These are phyloP conservation scores for Phaeosphaeriaceae sp. DNA, from an alignment of 2,329 filamentous ascomycete species.

Conservation along the genomic window DNA sequence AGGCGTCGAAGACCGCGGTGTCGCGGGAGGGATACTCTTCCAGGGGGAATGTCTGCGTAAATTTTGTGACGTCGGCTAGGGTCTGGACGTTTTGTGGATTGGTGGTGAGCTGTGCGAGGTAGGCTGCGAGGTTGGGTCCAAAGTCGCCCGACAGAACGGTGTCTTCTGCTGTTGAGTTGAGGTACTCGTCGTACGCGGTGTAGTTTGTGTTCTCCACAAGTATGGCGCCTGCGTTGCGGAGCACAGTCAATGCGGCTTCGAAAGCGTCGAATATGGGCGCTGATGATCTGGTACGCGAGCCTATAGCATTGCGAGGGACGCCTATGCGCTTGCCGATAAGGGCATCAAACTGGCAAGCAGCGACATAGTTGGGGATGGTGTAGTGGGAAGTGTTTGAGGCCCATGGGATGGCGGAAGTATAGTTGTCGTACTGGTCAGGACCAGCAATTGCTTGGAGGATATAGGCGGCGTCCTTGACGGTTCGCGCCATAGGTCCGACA, in stretches of 20 bases:
- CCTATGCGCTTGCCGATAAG: constrained; percentile 68
- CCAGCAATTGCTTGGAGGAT: constrained; percentile 66
- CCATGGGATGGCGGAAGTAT: constrained; percentile 64
- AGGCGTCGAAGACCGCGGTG: constrained; percentile 63
- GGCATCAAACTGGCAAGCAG: constrained; percentile 61
- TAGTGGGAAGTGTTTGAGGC: constrained; percentile 44
- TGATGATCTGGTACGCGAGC: constrained; percentile 35
- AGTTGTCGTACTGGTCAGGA: constrained; percentile 61
- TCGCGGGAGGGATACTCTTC: constrained; percentile 70
- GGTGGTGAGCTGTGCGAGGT: constrained; percentile 61
- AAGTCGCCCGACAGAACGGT: constrained; percentile 67
- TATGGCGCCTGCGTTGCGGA: constrained; percentile 64
- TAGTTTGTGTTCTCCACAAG: constrained; percentile 68
- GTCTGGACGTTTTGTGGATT: constrained; percentile 65
- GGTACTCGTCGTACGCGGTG: constrained; percentile 58
- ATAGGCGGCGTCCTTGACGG: constrained; percentile 65
- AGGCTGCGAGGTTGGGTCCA: constrained; percentile 61
- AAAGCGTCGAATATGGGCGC: constrained; percentile 61
- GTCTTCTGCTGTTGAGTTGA: constrained; percentile 48
- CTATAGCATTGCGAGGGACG: constrained; percentile 66
- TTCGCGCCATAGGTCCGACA: constrained; percentile 64
- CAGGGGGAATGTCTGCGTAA: constrained; percentile 59
- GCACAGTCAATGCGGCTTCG: constrained; percentile 59
- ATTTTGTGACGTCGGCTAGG: constrained; percentile 61
- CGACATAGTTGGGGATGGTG: constrained; percentile 65